Conservation (phyloP, 108 stramenopile genomes). For the Skeletonema potamos region DNA sequence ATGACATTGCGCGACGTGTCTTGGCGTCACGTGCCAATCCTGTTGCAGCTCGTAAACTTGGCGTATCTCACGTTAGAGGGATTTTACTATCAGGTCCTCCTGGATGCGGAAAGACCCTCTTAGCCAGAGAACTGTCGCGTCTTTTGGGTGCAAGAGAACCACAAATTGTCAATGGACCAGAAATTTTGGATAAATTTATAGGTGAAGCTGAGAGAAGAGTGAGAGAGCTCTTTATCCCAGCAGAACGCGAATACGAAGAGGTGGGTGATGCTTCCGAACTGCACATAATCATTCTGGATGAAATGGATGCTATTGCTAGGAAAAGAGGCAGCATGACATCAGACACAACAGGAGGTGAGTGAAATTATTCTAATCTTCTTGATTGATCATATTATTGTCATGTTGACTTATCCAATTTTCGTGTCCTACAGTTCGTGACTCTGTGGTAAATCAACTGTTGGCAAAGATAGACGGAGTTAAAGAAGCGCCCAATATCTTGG, state of each 20-base stretch:
- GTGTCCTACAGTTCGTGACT: conserved; percentile 56
- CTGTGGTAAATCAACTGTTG: conserved; percentile 88
- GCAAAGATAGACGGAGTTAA: conserved; percentile 82
- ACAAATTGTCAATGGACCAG: conserved; percentile 89
- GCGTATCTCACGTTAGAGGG: conserved; percentile 84
- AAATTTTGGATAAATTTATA: conserved; percentile 58
- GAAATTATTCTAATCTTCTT: neutral
- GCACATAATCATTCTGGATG: conserved; percentile 90
- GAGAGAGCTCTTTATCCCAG: conserved; percentile 67
- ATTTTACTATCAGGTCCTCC: conserved; percentile 58
- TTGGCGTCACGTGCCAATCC: conserved; percentile 88
- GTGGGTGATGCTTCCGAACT: conserved; percentile 70
- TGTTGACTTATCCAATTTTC: neutral
- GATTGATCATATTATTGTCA: neutral
- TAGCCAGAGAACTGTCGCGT: conserved; percentile 90
- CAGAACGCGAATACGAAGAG: conserved; percentile 64
- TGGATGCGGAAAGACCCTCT: conserved; percentile 83
- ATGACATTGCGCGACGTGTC: conserved; percentile 79
- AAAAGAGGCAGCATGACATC: conserved; percentile 71
- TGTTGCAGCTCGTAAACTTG: conserved; percentile 81
- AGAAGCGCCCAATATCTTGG: conserved; percentile 69
- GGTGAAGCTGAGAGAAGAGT: conserved; percentile 80
- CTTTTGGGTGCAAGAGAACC: conserved; percentile 92
- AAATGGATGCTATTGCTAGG: conserved; percentile 86
- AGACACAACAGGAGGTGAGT: conserved; percentile 55